Evolutionary conservation across 108 stramenopile genomes (phyloP).

Genomic region (Fragilaria crotonensis): DNA sequence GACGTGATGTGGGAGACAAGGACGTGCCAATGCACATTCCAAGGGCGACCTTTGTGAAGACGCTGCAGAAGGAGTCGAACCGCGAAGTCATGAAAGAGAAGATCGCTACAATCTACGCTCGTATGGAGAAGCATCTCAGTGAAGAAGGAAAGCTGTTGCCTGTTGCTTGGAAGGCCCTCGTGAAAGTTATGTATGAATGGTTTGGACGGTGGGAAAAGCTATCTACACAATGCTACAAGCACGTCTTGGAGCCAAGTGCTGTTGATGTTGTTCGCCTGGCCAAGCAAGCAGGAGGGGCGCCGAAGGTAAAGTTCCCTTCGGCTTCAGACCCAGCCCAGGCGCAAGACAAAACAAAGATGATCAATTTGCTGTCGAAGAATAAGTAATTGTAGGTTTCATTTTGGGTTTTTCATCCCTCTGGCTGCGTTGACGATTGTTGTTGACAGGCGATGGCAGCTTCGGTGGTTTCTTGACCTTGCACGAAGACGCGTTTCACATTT

Average conservation of each 20-base stretch:
- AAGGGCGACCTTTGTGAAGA: slow-evolving; percentile 68
- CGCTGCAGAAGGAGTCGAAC: slow-evolving; percentile 78
- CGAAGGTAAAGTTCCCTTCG: background rate
- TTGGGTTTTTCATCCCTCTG: too few species aligned
- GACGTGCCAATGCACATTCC: slow-evolving; percentile 82
- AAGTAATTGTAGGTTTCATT: too few species aligned
- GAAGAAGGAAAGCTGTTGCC: slow-evolving; percentile 78
- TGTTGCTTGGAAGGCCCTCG: slow-evolving; percentile 86
- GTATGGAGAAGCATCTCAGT: slow-evolving; percentile 87
- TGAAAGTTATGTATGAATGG: slow-evolving; percentile 87
- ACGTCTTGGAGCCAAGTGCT: slow-evolving; percentile 75
- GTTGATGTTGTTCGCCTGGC: slow-evolving; percentile 84
- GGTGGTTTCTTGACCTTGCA: too few species aligned
- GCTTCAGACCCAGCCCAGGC: too few species aligned
- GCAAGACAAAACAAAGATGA: too few species aligned
- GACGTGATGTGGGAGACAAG: slow-evolving; percentile 74
- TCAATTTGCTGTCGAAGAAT: too few species aligned
- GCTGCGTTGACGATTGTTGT: too few species aligned
- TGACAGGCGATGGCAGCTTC: too few species aligned
- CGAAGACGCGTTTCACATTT: slow-evolving; percentile 17
- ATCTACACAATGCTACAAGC: slow-evolving; percentile 73
- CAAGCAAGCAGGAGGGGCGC: slow-evolving; percentile 61
- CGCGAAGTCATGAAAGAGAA: slow-evolving; percentile 81
- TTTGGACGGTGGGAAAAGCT: slow-evolving; percentile 88
- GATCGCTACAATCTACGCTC: slow-evolving; percentile 67